These are phyloP conservation scores for Xylaria scruposa DNA, from an alignment of 495 filamentous ascomycete genomes.

Conservation along the genomic window DNA sequence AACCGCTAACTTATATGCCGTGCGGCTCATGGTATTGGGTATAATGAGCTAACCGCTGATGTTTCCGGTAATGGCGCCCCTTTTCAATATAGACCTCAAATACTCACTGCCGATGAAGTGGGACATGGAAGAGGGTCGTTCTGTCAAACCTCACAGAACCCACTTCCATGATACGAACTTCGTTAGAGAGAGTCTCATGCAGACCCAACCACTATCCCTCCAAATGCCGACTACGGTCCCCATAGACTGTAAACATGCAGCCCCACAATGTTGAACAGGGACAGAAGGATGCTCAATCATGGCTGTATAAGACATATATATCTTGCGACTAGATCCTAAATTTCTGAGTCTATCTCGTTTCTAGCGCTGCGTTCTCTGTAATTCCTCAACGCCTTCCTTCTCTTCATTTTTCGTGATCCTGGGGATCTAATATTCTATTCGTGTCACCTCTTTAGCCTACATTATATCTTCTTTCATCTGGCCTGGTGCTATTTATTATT, in stretches of 20 bases:
- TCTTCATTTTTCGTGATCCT: conserved; percentile 43
- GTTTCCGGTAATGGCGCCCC: background rate
- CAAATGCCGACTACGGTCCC: conserved; percentile 28
- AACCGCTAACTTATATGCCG: background rate
- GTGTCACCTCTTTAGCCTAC: conserved; percentile 42
- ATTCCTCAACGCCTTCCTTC: conserved; percentile 37
- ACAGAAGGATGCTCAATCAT: background rate
- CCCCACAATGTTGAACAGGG: background rate
- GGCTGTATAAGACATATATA: conserved; percentile 32
- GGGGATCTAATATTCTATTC: conserved; percentile 42
- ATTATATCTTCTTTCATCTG: conserved; percentile 5
- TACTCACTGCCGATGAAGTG: background rate
- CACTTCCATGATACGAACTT: conserved; percentile 40
- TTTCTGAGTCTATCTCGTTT: conserved; percentile 28
- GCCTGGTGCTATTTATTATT: conserved; percentile 23
- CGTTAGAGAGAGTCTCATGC: conserved; percentile 39
- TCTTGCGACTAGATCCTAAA: conserved; percentile 28
- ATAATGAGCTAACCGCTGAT: background rate
- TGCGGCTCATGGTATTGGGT: background rate
- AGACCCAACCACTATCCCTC: conserved; percentile 21
- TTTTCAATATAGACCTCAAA: background rate
- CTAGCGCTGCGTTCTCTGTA: background rate
- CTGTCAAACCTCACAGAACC: conserved; percentile 24
- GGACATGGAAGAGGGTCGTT: background rate
- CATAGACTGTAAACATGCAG: conserved; percentile 21